Conservation (phyloP, 2,329 filamentous ascomycete species). For the Rhinocladiella similis region DNA sequence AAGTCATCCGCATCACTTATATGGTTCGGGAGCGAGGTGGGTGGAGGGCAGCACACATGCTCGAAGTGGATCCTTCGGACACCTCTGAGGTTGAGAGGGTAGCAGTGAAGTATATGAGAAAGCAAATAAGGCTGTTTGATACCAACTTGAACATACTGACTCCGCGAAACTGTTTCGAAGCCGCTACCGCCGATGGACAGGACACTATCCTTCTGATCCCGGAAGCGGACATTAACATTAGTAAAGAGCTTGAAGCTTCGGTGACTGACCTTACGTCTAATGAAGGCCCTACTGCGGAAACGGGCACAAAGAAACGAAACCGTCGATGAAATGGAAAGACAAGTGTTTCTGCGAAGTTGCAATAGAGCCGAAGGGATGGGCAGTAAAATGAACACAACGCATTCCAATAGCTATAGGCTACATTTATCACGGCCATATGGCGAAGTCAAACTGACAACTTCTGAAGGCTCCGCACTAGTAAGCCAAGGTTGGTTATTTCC, state of each 20-base stretch:
- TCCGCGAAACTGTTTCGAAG: conserved; percentile 1
- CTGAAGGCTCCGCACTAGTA: too few species aligned
- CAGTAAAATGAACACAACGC: too few species aligned
- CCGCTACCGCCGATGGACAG: neutral
- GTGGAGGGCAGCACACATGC: neutral
- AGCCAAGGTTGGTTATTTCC: too few species aligned
- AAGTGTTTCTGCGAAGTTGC: neutral
- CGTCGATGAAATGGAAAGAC: neutral
- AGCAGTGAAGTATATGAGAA: conserved; percentile 4
- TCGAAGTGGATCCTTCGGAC: neutral
- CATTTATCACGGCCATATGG: too few species aligned
- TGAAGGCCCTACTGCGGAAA: neutral
- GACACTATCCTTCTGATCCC: conserved; percentile 1
- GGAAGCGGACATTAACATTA: neutral
- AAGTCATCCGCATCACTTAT: neutral
- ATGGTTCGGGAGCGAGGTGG: neutral
- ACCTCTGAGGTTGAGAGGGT: neutral
- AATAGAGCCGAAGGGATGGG: too few species aligned
- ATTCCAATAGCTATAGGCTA: too few species aligned
- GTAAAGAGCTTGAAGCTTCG: neutral
- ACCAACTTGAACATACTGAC: conserved; percentile 1
- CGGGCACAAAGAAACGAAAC: neutral
- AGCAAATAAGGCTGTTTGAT: neutral
- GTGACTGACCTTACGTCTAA: neutral
- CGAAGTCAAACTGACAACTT: too few species aligned